Percentiles rank a stretch among this genome's conserved stretches.
Evolutionary conservation across 192 early-diverging fungal genomes (phyloP).

Genomic region (Phlyctochytrium arcticum): DNA sequence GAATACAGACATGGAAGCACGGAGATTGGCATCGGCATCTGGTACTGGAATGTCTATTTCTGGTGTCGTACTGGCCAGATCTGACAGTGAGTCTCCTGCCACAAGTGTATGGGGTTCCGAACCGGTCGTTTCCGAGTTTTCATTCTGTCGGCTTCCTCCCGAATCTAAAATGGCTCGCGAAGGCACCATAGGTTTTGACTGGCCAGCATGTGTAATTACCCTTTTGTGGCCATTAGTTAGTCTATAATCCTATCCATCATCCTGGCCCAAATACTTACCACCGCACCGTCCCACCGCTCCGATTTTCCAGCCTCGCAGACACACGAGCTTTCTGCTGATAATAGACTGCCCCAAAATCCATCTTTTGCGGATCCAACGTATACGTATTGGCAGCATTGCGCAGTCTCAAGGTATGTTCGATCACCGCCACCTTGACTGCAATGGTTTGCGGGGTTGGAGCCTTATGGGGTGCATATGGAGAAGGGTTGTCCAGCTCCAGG

Average conservation of each 20-base stretch:
- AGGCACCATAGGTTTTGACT: conserved; percentile 34
- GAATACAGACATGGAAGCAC: conserved; percentile 31
- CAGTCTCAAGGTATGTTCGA: conserved; percentile 37
- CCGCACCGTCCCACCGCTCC: conserved; percentile 2
- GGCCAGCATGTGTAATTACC: conserved; percentile 43
- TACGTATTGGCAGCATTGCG: neutral
- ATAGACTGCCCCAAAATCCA: conserved; percentile 43
- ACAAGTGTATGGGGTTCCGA: too few species aligned
- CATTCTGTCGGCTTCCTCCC: too few species aligned
- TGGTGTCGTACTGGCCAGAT: too few species aligned
- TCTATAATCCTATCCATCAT: neutral
- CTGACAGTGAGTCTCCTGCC: too few species aligned
- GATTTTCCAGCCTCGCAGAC: conserved; percentile 36
- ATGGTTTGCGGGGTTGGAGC: too few species aligned
- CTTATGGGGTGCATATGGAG: too few species aligned
- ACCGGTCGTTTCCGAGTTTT: too few species aligned
- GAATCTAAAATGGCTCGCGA: neutral
- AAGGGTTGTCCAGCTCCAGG: too few species aligned
- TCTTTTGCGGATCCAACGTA: conserved; percentile 20
- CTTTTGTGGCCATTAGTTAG: neutral
- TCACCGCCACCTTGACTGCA: conserved; percentile 22
- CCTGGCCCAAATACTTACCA: conserved; percentile 16
- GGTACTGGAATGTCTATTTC: neutral
- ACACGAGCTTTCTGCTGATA: conserved; percentile 37
- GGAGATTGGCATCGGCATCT: conserved; percentile 11